These are phyloP conservation scores for Candida stauntonica DNA, from an alignment of 805 yeast genomes.

Conservation along the genomic window DNA sequence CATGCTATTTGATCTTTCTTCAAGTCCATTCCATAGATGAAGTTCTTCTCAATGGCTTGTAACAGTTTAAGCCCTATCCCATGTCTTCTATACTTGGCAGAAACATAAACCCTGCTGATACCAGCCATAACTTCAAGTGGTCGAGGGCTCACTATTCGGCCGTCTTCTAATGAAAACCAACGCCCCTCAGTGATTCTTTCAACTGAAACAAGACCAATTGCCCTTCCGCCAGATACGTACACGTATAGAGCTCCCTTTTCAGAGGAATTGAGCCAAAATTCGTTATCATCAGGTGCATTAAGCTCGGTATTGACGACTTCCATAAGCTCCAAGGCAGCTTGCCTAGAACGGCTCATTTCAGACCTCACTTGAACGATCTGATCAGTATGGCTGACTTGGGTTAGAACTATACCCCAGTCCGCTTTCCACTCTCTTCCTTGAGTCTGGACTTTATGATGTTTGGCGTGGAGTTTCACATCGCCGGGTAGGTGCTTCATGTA, in stretches of 20 bases:
- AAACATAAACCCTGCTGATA: conserved; percentile 46
- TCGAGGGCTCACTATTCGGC: conserved; percentile 44
- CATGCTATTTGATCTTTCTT: conserved; percentile 49
- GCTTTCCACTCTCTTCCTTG: conserved; percentile 48
- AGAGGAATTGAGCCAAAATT: conserved; percentile 32
- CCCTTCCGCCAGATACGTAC: conserved; percentile 39
- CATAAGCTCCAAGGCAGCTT: conserved; percentile 38
- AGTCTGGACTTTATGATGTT: conserved; percentile 41
- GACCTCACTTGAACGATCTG: conserved; percentile 35
- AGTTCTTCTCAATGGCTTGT: conserved; percentile 37
- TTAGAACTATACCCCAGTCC: conserved; percentile 29
- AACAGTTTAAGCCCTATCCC: conserved; percentile 49
- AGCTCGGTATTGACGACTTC: conserved; percentile 54
- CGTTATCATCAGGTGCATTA: conserved; percentile 52
- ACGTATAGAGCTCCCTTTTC: conserved; percentile 45
- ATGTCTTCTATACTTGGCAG: conserved; percentile 38
- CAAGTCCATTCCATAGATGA: conserved; percentile 46
- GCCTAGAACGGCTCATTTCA: conserved; percentile 29
- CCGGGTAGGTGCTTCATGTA: conserved; percentile 36
- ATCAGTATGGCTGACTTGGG: conserved; percentile 16
- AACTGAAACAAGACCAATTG: conserved; percentile 54
- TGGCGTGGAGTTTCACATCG: conserved; percentile 45
- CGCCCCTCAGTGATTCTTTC: conserved; percentile 43
- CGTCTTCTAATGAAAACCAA: conserved; percentile 59
- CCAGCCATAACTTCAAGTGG: conserved; percentile 39